Evolutionary conservation across 2,329 filamentous ascomycete genomes (phyloP).

Genomic region (Stagonosporopsis tanaceti): DNA sequence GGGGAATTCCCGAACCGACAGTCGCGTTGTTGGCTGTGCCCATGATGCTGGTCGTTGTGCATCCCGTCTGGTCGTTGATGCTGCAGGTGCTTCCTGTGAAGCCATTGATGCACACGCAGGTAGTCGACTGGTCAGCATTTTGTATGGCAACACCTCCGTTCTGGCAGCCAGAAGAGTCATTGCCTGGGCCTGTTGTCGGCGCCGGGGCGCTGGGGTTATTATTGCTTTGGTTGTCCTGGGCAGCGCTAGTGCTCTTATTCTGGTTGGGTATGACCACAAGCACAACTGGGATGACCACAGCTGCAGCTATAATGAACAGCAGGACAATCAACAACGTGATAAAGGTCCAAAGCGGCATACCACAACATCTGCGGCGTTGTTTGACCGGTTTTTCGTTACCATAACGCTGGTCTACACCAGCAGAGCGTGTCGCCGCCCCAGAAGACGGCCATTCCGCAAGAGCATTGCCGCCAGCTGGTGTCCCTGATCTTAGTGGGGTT

Average conservation of each 20-base stretch:
- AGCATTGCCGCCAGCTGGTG: conserved; percentile 40
- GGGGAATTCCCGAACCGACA: conserved; percentile 79
- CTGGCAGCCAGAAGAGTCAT: conserved; percentile 64
- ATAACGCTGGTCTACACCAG: conserved; percentile 10
- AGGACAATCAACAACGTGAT: conserved; percentile 71
- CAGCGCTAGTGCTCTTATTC: conserved; percentile 38
- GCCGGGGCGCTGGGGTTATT: conserved; percentile 24
- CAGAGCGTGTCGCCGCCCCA: conserved; percentile 12
- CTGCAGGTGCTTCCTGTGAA: conserved; percentile 74
- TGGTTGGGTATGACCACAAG: conserved; percentile 67
- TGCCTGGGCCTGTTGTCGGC: conserved; percentile 31
- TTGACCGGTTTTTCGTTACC: conserved; percentile 37
- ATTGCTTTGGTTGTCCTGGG: conserved; percentile 30
- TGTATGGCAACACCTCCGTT: conserved; percentile 84
- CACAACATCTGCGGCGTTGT: conserved; percentile 75
- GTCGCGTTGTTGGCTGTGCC: conserved; percentile 67
- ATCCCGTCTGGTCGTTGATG: conserved; percentile 59
- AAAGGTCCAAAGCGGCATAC: conserved; percentile 82
- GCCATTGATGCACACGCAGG: conserved; percentile 87
- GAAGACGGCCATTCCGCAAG: conserved; percentile 43
- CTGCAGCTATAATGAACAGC: conserved; percentile 77
- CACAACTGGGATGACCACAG: conserved; percentile 78
- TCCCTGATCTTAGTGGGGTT: conserved; percentile 44
- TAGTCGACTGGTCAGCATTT: conserved; percentile 70
- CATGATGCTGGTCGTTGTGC: conserved; percentile 60